Conservation (phyloP, 2,329 filamentous ascomycete species). For the Mariannaea elegans region DNA sequence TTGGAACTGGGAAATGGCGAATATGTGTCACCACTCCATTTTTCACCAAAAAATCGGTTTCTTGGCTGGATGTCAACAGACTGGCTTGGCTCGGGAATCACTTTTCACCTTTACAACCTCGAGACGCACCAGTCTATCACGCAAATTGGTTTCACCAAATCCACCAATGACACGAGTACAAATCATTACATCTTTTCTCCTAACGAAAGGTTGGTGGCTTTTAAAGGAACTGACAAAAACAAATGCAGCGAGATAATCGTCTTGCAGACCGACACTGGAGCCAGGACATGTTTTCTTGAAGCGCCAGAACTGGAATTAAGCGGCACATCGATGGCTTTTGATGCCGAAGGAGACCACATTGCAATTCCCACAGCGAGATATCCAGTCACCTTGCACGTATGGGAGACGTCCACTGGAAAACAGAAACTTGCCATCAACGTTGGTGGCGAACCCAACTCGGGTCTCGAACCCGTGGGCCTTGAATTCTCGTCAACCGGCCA, state of each 20-base stretch:
- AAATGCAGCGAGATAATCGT: background rate
- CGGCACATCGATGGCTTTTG: background rate
- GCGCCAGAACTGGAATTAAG: background rate
- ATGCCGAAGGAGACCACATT: background rate
- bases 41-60: background rate
- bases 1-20: background rate
- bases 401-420: background rate
- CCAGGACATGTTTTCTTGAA: no score
- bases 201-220: background rate
- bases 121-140: background rate
- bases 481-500: background rate
- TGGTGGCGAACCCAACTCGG: background rate
- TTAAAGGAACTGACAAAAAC: background rate
- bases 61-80: background rate
- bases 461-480: background rate
- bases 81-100: no score
- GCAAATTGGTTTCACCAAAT: background rate
- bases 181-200: background rate
- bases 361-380: no score
- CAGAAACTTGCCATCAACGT: background rate
- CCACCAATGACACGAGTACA: background rate
- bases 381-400: no score
- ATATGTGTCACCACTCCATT: background rate
- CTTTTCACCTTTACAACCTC: background rate
- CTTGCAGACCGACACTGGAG: background rate